Base-by-base conservation (phyloP, 805 yeast genomes). In the Nakazawaea wyomingensis region DNA sequence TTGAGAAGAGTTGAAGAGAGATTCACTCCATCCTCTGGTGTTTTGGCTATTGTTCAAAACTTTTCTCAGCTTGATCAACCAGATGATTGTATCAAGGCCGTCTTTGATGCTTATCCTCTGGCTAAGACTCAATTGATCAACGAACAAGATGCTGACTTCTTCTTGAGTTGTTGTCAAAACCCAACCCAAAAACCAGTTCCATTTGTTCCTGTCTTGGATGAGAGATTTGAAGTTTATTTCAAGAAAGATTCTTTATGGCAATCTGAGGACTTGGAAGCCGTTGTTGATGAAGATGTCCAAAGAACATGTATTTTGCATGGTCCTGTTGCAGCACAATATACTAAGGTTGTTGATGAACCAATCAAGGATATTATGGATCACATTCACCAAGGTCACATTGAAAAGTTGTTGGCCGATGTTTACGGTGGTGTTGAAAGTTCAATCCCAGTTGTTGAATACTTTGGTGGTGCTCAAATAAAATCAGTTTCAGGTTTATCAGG, bases 211-310 rank as follows among this genome's bases (percentile, higher is more conserved):
- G 85, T 87, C 17, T 75, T 93, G 63, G 96, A 93, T 61, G 95
- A 87, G 53, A 85, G 87, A 71, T 88, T 93, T 57, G 97, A 93
- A 66, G 81, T 83, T 60, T 93, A 85, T 78, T 93, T 93, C 80
- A 93, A 93, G 80, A 93, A 93, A 72, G 99, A 93, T 67, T 91
- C 98, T 24, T 75, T 93, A 64, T 93, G 99, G 99, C 99, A 93
- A 76, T 85, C 96, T 19, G 98, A 93, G 73, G 91, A 87, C 62
- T 77, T 93, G 61, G 97, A 89, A 63, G 86, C 97, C 47, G 98
- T 93, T 60, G 90, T 87, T 52, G 98, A 76, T 53, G 88, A 85
- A 57, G 99, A 93, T 63, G 98, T 93, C 49, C 90, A 90, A 67
- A 85, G 99, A 76, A 91, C 97, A n/a, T 95, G 99, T 85, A 89